Evolutionary conservation across 441 rosid genomes (phyloP), one percentile per base, ranked within the genome.

Genomic region (Populus hybrid): DNA sequence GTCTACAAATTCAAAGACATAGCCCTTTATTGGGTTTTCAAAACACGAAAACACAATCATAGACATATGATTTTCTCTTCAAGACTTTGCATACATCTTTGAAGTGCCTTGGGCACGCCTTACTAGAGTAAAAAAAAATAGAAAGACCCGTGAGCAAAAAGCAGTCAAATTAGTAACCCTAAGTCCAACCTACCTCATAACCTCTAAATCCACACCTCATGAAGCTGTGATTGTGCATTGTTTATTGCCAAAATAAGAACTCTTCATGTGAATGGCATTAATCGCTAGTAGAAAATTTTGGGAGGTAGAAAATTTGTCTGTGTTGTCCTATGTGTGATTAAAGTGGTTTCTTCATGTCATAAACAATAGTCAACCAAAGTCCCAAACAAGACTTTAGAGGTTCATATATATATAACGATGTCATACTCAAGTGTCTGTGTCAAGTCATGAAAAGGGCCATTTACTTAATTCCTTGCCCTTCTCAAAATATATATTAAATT

Each of bases 311-410:
- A 53, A 69, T 36, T 28, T 45, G 7, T 12, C 0, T n/a, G 7
- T 14, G 35, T 31, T 64, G 71, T 26, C 77, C 74, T n/a, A 21
- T 56, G 45, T 11, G 7, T 18, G 29, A 16, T 21, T 38, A 11
- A n/a, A 40, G 21, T 79, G 40, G 69, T 29, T 56, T 31, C 10
- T n/a, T 28, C 33, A 29, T 26, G 66, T 63, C 74, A 69, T 67
- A 63, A 68, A 72, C 69, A 68, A 67, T 31, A 59, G 69, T 73
- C 76, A 80, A 77, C 42, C 21, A 64, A 50, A 42, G 78, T 78
- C 31, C 75, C 40, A 33, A 21, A 26, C 33, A 71, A 69, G 72
- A 70, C 38, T 21, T 38, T 8, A 45, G 64, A 11, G 12, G 9
- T 36, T 69, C 9, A 36, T 11, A 26, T 26, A 26, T 1, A 1